These are phyloP conservation scores for Trichoderma atroviride DNA, from an alignment of 2,329 filamentous ascomycete species.

Conservation along the genomic window DNA sequence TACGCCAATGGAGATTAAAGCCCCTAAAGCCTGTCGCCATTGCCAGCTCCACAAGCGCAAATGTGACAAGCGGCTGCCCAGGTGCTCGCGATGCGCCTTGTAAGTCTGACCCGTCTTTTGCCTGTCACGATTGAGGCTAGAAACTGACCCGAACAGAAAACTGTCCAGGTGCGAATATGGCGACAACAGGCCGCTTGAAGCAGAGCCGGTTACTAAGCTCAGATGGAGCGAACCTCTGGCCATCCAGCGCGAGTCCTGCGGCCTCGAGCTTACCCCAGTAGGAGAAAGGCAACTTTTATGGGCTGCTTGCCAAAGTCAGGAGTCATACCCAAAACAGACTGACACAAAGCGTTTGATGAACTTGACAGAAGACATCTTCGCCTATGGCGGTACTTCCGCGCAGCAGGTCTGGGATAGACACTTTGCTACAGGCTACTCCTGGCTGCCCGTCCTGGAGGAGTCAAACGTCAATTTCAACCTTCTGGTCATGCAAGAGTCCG, in stretches of 20 bases:
- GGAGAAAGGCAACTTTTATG: slow-evolving; percentile 22
- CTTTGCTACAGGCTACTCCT: slow-evolving; percentile 5
- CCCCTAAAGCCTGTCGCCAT: not conserved
- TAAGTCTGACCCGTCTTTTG: not conserved
- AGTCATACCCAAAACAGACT: not conserved
- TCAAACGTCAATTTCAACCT: not conserved
- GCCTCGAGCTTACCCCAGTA: slow-evolving; percentile 5
- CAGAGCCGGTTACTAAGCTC: not conserved
- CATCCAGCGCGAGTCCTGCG: slow-evolving; percentile 4
- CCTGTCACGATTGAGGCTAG: not conserved
- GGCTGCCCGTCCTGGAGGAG: slow-evolving; percentile 8
- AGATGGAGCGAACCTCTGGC: slow-evolving; percentile 8
- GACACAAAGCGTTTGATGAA: not conserved
- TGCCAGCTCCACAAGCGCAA: slow-evolving; percentile 16
- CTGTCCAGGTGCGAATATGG: slow-evolving; percentile 14
- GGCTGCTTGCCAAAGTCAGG: not conserved
- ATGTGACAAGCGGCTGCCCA: slow-evolving; percentile 16
- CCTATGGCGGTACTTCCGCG: slow-evolving; percentile 2
- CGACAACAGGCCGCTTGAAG: not conserved
- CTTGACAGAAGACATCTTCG: slow-evolving; percentile 4
- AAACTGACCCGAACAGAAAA: not conserved
- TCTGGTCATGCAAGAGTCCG: not conserved
- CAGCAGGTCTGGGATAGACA: not conserved
- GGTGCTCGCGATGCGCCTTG: slow-evolving; percentile 14
- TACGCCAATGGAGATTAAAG: not conserved